Evolutionary conservation across 768 basidiomycete species (phyloP), one percentile per base, ranked within the genome.

Genomic region (Podaxis pistillaris): DNA sequence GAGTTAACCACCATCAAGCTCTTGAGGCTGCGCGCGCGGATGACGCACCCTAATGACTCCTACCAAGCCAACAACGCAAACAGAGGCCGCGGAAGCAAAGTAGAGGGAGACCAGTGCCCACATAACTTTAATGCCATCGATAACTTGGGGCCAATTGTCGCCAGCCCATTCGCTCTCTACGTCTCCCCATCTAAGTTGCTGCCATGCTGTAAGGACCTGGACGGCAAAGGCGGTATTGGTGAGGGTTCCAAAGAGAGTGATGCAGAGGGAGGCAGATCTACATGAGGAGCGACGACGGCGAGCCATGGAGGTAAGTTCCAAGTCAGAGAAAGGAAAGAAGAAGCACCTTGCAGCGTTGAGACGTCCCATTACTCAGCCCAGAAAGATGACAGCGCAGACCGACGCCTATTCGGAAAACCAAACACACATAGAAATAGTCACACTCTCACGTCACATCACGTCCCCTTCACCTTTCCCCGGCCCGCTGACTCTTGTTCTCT

Each of bases 101-200:
- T 93, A 91, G 22, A 83, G 74, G 30, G 81, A 84, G 33, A 89
- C 77, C 49, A 93, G 79, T 9, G 77, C 85, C 76, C 87, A 90
- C 28, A 90, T 71, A 65, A 83, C 69, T 68, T 80, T 79, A 54
- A 84, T 67, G 30, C 80, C 78, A 64, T 83, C 78, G 49, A 81
- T 46, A 26, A 56, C 61, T 54, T 62, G 61, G 55, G n/a, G 52
- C 61, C 61, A 62, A 40, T 41, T 63, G 38, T 65, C 66, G 17
- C 61, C 64, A 7, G 62, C 56, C 64, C 55, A 60, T 17, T 67
- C 66, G 44, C 66, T 65, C 41, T 67, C 66, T 9, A 60, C 63
- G 15, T 67, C 66, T 4, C 64, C 66, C 62, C 62, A 65, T 47
- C 50, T 67, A 44, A 65, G 66, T 3, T 67, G 68, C 54, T 67